These are phyloP conservation scores for Termitomyces sp. DNA, from an alignment of 768 basidiomycete genomes.

Conservation along the genomic window DNA sequence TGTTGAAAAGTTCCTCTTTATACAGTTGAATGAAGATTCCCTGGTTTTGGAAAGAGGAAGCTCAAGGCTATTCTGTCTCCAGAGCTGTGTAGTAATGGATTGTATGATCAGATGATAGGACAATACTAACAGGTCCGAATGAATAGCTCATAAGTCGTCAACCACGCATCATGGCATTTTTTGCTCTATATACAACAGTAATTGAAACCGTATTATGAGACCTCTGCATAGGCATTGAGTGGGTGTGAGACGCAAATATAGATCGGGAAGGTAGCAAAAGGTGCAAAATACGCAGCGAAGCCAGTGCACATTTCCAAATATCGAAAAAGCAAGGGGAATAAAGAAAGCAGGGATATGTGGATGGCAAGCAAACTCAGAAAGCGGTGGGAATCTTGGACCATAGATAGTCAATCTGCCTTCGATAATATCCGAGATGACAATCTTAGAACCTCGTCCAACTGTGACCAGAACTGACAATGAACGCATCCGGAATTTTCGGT, in stretches of 20 bases:
- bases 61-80: neutral
- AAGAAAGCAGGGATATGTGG: neutral
- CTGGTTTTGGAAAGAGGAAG: neutral
- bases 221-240: neutral
- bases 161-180: neutral
- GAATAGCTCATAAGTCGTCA: neutral
- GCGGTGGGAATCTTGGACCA: neutral
- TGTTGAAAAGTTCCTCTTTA: neutral
- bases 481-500: constrained; percentile 33
- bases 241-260: neutral
- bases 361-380: constrained; percentile 4
- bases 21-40: neutral
- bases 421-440: constrained; percentile 8
- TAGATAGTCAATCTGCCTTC: neutral
- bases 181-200: neutral
- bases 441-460: constrained; percentile 27
- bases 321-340: neutral
- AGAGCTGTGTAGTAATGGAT: neutral
- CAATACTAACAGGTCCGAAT: neutral
- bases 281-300: constrained; percentile 9
- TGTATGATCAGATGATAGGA: neutral
- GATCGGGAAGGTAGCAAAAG: neutral
- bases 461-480: constrained; percentile 17
- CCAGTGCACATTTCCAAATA: constrained; percentile 4
- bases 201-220: neutral